Percentiles rank a stretch among this genome's conserved stretches.
phyloP scores from a whole-genome alignment of 345 rosid species.

The Camelina hispida region DNA sequence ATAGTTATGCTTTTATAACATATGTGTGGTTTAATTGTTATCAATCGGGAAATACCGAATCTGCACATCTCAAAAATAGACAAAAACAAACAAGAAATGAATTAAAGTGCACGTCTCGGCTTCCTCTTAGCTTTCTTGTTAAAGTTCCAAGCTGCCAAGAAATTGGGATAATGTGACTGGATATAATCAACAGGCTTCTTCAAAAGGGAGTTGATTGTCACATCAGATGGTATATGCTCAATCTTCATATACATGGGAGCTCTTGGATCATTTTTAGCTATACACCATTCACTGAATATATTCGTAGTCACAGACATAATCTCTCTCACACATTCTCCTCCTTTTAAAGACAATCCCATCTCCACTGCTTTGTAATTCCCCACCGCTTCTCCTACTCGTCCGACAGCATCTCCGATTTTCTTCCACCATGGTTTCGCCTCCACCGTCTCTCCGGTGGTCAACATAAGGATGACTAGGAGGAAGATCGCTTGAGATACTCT shows the following conservation, averaged over 20 bases:
- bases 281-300: background rate
- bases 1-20: too few relatives aligned
- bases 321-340: conserved; percentile 14
- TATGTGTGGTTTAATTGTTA: background rate
- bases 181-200: conserved; percentile 18
- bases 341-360: conserved; percentile 12
- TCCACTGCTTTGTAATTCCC: conserved; percentile 12
- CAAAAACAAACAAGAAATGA: background rate
- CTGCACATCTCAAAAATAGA: background rate
- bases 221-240: conserved; percentile 15
- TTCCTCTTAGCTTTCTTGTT: background rate
- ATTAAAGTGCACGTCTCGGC: conserved; percentile 14
- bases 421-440: conserved; percentile 27
- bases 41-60: background rate
- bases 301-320: background rate
- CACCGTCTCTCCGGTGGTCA: conserved; percentile 1
- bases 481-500: conserved; percentile 21
- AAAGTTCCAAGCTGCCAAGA: conserved; percentile 24
- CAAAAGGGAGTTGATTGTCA: background rate
- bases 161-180: background rate
- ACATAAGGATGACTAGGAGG: background rate
- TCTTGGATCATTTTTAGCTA: conserved; percentile 28
- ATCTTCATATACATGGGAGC: conserved; percentile 23
- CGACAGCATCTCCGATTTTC: background rate
- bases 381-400: background rate